Evolutionary conservation across 148 eudicot species (phyloP), one percentile per base, ranked within the genome.

Genomic region (Silene uniflora): DNA sequence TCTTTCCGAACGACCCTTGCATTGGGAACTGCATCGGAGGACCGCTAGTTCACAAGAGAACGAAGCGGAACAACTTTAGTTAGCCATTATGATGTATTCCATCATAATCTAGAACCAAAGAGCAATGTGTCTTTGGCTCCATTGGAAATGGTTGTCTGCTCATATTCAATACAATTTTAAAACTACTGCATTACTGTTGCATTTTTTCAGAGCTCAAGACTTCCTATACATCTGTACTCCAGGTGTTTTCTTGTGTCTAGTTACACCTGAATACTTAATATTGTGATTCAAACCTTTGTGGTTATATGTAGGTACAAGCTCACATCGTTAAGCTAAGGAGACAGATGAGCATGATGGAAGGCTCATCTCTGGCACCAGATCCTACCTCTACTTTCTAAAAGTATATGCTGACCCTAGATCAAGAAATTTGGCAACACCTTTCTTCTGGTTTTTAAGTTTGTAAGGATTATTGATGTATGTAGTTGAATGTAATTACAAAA

Each of bases 291-390:
- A 44, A 59, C 52, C 9, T 62, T n/a, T 74, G n/a, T 78, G 25
- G 22, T 54, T 69, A 62, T 72, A 46, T 75, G 56, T 67, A 91
- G 97, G 97, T 90, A 74, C 97, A 92, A 86, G 89, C 85, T 78
- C 88, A 85, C 71, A 88, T 87, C 67, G 87, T 75, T 23, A 92
- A 83, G 87, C 86, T 92, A 78, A 86, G 84, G 83, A 83, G 90
- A 79, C 89, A 87, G 54, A 74, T 86, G 79, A 83, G 85, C 73
- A 52, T 77, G 77, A 79, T 82, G 72, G 90, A 88, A 32, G 91
- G 87, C 78, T 66, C 63, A 72, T 84, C 89, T 62, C 81, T 75
- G 74, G 69, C 83, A 81, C 54, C 77, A 71, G 79, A 84, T 78
- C 82, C 81, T 61, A 62, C 85, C 75, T 54, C 88, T 67, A 83